Base-by-base conservation (phyloP, 257 asterid genomes). In the Echites panduratus region DNA sequence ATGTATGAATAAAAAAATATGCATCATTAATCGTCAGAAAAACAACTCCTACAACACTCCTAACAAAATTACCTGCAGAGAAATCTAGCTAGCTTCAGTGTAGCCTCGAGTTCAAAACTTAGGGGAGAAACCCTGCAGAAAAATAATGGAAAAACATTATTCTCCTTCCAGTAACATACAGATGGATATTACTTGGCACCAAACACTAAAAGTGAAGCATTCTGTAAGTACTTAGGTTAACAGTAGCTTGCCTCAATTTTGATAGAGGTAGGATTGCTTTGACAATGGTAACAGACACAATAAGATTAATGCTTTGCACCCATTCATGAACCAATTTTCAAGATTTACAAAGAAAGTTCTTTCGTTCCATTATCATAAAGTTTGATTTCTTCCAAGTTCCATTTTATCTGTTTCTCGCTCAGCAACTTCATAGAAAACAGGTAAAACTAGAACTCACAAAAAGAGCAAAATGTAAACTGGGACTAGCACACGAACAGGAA, bases 61-160 rank as follows among this genome's bases (percentile, higher is more conserved):
- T 12, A 29, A 75, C 48, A 61, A 59, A 61, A 68, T 43, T 91
- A 94, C 99, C 99, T 91, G 97, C 99, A 94, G 50, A 94, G 96
- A 80, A 84, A 91, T 80, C 99, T 87, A 75, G 97, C 99, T 86
- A 94, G 79, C 87, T 94, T 94, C 79, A 94, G 78, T 45, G 96
- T 89, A 75, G 99, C 97, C 81, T 94, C 99, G 40, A 94, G 99
- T 87, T 91, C 99, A 78, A 94, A 94, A 84, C 97, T 94, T 75
- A 94, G 78, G 74, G 99, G 99, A 67, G 99, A 94, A 79, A 94
- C 97, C 89, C 99, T 94, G 88, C 78, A 77, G 74, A 63, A 16
- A 75, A 56, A 70, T 24, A 20, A 62, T 22, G 7, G 19, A 72
- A 29, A 54, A 77, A 5, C 20, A 67, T 65, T n/a, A 68, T 43